Base-by-base conservation (phyloP, 1,284 basidiomycete species). In the Pseudozyma hubeiensis region DNA sequence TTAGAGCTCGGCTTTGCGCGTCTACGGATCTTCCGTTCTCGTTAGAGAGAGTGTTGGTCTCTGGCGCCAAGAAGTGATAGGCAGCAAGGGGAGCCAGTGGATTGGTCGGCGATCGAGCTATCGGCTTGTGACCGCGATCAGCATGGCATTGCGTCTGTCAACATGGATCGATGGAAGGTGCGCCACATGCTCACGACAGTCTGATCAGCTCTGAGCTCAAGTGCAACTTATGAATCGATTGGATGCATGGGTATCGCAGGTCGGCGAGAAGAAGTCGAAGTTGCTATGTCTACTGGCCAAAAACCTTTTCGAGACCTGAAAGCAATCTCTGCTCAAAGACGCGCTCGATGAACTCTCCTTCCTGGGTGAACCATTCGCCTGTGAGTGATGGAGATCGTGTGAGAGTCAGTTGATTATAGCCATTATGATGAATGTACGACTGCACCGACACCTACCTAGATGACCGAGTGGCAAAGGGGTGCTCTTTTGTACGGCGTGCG, bases 281-380 rank as follows among this genome's bases (percentile, higher is more conserved):
- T 17, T 7, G 10, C 5, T 24, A 2, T 13, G 29, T 31, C 52
- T 64, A 72, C 34, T 77, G 63, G 33, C 75, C 73, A 17, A 74
- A 68, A 9, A 72, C 67, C 54, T 78, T 76, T n/a, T 77, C 52
- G 19, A 84, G 73, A 4, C 59, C 62, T 8, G 67, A 56, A 11
- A 79, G 50, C n/a, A 84, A 57, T 9, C 74, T 63, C 54, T 77
- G 50, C 49, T 77, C 63, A 61, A 84, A 83, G 47, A 77, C 59
- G 30, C 39, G 33, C 58, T 81, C 72, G 5, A 73, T 60, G 43
- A 84, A 84, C 48, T 82, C 82, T 19, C 82, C 82, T 40, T 79
- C 60, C n/a, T 78, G 56, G 11, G 80, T 81, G 66, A 84, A 81
- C 80, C 81, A 84, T 59, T 84, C 82, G 61, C 77, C 81, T 79